Evolutionary conservation across 208 protist genomes (phyloP), one percentile per base, ranked within the genome.

Genomic region (Kentomonas sorsogonicus): DNA sequence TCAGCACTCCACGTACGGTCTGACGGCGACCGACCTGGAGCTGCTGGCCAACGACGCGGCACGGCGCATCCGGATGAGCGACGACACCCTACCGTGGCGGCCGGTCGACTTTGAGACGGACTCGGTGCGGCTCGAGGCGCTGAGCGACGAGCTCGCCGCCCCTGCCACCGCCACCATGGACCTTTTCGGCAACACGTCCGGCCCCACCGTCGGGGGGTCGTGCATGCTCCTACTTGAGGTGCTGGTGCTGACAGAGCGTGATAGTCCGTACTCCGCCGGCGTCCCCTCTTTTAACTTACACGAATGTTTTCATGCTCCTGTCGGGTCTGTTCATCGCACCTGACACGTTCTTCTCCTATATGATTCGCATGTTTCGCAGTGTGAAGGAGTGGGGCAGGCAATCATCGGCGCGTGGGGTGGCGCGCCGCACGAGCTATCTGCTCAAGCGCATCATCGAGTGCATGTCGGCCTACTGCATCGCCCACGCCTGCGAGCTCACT

Each of bases 11-110:
- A 23, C 29, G 18, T 67, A 66, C 29, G 36, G 46, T 0, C 55
- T 72, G 10, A 44, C 53, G 11, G 63, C 66, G 27, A 41, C 53
- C 13, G 75, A 83, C 27, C 29, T 77, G 25, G 69, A 77, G 63
- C 69, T 77, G 2, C 53, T 85, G n/a, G 65, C 47, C 23, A 51
- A 47, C 4, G 81, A 89, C 33, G 39, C 56, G 1, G 73, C 71
- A 13, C 63, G 81, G 23, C 77, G 69, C 1, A 59, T 56, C 5
- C 71, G 72, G 18, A 63, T 79, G 27, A 54, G 71, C 11, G 75
- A 89, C 53, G 81, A 85, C 66, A 85, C 68, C n/a, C 50, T 85
- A 39, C 77, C 77, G 7, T 89, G 81, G 77, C 63, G 74, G 1
- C 66, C 72, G 0, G 69, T 85, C 29, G 72, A 78, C 60, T 85